Evolutionary conservation across 2,329 filamentous ascomycete species (phyloP), one percentile per base, ranked within the genome.

Genomic region (Mycosphaerelloides madeirae): DNA sequence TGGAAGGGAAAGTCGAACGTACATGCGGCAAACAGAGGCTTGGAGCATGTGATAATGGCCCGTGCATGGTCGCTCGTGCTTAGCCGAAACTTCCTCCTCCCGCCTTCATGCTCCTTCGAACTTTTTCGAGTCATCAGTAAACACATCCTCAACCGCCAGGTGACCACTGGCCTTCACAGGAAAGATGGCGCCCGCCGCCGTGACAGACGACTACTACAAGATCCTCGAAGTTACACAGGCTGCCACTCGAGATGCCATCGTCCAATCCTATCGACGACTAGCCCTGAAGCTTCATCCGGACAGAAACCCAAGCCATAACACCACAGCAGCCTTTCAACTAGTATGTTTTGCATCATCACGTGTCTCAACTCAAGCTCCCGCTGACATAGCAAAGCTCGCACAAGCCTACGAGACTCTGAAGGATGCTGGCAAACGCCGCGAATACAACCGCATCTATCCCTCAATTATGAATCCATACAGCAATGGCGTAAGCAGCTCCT

Each of bases 201-300:
- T 52, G 29, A 63, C 53, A 32, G 61, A 65, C 14, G 64, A 66
- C 41, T 67, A 62, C 46, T 67, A 66, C 46, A 39, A 50, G 42
- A 41, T 65, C 12, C 43, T 67, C 20, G 56, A 56, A 48, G 57
- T 68, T 15, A 45, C 41, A 16, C 56, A 59, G 50, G 57, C 35
- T 41, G 63, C 62, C 38, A 49, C 53, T 3, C 13, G 16, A 3
- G 54, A 62, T 35, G 29, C 47, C 33, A 62, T 68, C 45, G 48
- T 34, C 7, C 48, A 43, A 39, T 61, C 65, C 3, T 68, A 68
- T 41, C 60, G 41, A 49, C 49, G 54, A 18, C 53, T 67, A 32
- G 66, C 66, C 16, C 44, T 62, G 8, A 57, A 62, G 38, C 56
- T 65, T 12, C 65, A 69, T 54, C 64, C 65, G 3, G 65, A 68